A percentile compares a stretch with the other conserved stretches of the same genome.
phyloP scores from a whole-genome alignment of 352 stramenopile genomes.

The Thraustochytrium sp. region DNA sequence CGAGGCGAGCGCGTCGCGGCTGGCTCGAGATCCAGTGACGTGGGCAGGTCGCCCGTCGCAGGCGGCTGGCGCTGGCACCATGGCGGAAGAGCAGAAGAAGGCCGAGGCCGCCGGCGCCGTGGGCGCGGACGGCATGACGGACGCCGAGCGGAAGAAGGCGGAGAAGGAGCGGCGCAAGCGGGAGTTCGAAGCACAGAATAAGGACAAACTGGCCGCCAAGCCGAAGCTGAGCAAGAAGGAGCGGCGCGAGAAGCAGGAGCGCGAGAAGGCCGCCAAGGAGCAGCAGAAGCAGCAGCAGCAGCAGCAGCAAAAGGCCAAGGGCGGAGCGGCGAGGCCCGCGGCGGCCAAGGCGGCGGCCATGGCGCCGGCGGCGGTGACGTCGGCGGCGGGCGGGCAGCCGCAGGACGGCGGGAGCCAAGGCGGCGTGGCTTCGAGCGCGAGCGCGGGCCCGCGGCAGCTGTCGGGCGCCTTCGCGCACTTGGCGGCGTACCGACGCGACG shows the following conservation, averaged over 20 bases:
- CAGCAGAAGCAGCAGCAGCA: neutral
- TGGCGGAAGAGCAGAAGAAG: no score
- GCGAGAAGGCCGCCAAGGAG: constrained; percentile 22
- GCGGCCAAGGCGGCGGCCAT: neutral
- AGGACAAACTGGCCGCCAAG: constrained; percentile 16
- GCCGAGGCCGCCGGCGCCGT: no score
- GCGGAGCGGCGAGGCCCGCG: neutral
- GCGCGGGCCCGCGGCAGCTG: neutral
- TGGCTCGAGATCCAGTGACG: no score
- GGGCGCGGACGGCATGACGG: neutral
- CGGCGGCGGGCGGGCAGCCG: neutral
- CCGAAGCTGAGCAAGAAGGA: constrained; percentile 24
- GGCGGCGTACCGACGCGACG: neutral
- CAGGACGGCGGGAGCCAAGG: neutral
- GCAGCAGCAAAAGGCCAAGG: neutral
- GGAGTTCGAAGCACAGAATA: constrained; percentile 10
- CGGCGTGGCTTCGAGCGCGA: neutral
- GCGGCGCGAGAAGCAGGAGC: constrained; percentile 25
- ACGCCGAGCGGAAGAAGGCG: neutral
- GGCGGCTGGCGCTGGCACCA: no score
- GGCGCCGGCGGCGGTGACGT: neutral
- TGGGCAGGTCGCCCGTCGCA: no score
- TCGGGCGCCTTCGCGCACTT: neutral
- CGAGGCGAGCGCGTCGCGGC: no score
- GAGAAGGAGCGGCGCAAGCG: constrained; percentile 30